Percentiles rank a stretch among this genome's conserved stretches.
phyloP scores from a whole-genome alignment of 2,329 filamentous ascomycete species.

The Colletotrichum echinochloae region DNA sequence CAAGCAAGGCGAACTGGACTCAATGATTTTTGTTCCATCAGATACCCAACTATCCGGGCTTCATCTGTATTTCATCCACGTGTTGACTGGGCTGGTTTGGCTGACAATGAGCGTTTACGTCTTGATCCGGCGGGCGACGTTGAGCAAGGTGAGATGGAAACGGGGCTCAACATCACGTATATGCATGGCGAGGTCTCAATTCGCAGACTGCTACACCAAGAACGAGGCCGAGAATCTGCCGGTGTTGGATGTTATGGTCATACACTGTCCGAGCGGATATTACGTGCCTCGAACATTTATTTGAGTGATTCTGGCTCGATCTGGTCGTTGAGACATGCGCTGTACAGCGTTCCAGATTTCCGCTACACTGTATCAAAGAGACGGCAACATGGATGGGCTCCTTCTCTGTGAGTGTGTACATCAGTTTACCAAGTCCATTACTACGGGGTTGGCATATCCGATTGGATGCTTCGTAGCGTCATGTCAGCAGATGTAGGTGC shows the following conservation, averaged over 20 bases:
- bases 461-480: slow-evolving; percentile 50
- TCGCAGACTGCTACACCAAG: slow-evolving; percentile 71
- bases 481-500: neutral
- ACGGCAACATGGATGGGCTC: slow-evolving; percentile 72
- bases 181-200: slow-evolving; percentile 56
- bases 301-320: neutral
- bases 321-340: no score
- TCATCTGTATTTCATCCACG: neutral
- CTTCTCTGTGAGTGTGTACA: slow-evolving; percentile 41
- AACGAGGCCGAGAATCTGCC: slow-evolving; percentile 68
- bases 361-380: slow-evolving; percentile 74
- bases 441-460: slow-evolving; percentile 44
- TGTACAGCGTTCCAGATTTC: slow-evolving; percentile 63
- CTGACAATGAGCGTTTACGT: slow-evolving; percentile 54
- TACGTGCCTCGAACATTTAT: slow-evolving; percentile 53
- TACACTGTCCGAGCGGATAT: slow-evolving; percentile 68
- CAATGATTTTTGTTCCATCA: no score
- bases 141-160: slow-evolving; percentile 77
- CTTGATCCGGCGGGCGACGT: slow-evolving; percentile 77
- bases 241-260: slow-evolving; percentile 47
- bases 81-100: neutral
- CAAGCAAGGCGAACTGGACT: neutral
- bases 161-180: slow-evolving; percentile 46
- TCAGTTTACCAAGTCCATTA: neutral
- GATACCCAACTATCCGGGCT: rapidly evolving